phyloP scores from a whole-genome alignment of 345 rosid species.

The Triadica sebifera region DNA sequence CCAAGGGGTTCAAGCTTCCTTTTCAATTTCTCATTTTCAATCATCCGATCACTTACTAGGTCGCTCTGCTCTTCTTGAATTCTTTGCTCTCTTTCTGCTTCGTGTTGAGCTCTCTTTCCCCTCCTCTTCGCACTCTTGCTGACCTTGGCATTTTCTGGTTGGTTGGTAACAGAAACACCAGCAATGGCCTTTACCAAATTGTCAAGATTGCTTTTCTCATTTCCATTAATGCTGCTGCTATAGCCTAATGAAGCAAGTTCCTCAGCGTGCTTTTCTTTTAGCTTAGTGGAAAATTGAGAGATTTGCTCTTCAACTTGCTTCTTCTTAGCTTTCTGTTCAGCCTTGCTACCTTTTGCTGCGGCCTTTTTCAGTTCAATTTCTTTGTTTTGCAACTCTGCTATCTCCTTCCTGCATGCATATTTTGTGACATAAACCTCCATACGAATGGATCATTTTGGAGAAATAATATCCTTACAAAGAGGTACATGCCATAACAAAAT shows the following conservation, averaged over 20 bases:
- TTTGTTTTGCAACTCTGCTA: slow-evolving; percentile 67
- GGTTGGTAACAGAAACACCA: slow-evolving; percentile 64
- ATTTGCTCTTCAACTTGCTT: slow-evolving; percentile 91
- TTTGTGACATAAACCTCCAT: not conserved
- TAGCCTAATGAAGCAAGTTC: slow-evolving; percentile 80
- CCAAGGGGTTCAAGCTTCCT: slow-evolving; percentile 65
- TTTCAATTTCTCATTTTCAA: slow-evolving; percentile 60
- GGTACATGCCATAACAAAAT: not conserved
- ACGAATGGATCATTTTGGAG: not conserved
- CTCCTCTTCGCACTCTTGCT: slow-evolving; percentile 79
- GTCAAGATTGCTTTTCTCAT: slow-evolving; percentile 62
- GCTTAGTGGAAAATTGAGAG: slow-evolving; percentile 58
- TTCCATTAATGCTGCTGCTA: slow-evolving; percentile 32
- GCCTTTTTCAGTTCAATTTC: slow-evolving; percentile 82
- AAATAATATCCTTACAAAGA: not conserved
- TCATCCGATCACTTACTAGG: slow-evolving; percentile 60
- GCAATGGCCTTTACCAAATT: slow-evolving; percentile 82
- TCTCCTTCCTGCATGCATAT: slow-evolving; percentile 64
- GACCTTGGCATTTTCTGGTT: slow-evolving; percentile 55
- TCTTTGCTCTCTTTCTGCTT: slow-evolving; percentile 84
- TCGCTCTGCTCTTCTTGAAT: slow-evolving; percentile 87
- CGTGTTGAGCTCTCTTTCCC: slow-evolving; percentile 85
- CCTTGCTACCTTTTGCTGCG: slow-evolving; percentile 94
- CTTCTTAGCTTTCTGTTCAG: slow-evolving; percentile 96
- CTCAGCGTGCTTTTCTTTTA: slow-evolving; percentile 69